A percentile compares a stretch with the other conserved stretches of the same genome.
Conservation (phyloP, 176 grass and related monocot genomes). For the Poa annua region DNA sequence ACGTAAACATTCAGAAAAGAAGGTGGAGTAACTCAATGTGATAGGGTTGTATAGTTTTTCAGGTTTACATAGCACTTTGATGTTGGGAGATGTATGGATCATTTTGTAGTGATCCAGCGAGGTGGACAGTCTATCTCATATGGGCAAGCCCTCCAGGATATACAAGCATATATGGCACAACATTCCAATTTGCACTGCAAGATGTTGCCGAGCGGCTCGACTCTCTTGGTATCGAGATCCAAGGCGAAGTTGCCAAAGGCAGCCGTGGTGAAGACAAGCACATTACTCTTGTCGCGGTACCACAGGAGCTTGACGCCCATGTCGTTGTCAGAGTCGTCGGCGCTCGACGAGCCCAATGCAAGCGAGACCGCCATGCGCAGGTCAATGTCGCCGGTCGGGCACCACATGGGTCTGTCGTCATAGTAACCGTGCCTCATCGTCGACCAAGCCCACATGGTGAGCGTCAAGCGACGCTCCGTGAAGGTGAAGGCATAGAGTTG, state of each 20-base stretch:
- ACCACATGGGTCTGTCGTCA: neutral
- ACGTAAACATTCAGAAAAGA: too few relatives aligned
- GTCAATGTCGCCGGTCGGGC: neutral
- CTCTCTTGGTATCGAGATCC: neutral
- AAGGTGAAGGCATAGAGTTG: neutral
- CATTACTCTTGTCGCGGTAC: neutral
- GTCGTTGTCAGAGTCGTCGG: neutral
- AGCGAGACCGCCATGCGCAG: neutral
- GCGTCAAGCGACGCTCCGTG: neutral
- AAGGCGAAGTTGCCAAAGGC: neutral
- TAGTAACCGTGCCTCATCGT: too few relatives aligned
- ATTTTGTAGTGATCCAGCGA: neutral
- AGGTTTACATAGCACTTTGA: too few relatives aligned
- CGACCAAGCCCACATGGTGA: neutral
- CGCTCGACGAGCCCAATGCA: neutral
- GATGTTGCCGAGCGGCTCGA: neutral
- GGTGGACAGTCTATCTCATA: neutral
- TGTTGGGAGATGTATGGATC: neutral
- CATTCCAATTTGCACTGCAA: neutral
- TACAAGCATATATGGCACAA: neutral
- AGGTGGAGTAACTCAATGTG: too few relatives aligned
- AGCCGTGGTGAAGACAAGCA: neutral
- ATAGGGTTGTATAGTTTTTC: too few relatives aligned
- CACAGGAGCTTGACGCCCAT: neutral
- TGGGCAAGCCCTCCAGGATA: conserved; percentile 2